Base-by-base conservation (phyloP, 31 red algal genomes). In the Asparagopsis taxiformis region DNA sequence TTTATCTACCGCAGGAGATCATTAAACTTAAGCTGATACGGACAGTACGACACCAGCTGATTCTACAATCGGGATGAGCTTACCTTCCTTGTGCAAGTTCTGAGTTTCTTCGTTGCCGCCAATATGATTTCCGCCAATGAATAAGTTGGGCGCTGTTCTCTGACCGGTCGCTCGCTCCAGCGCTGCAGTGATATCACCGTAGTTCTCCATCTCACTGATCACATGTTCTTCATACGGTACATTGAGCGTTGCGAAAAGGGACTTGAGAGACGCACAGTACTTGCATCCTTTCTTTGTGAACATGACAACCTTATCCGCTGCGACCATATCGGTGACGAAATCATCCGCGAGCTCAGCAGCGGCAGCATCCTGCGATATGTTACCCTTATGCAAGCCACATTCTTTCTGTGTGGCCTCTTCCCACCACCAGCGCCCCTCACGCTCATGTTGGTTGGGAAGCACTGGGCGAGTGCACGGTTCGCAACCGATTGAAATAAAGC, bases 381-480 rank as follows among this genome's bases (percentile, higher is more conserved):
- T 98, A 20, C 85, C 91, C 51, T 79, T 89, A 50, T 98, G 95
- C 57, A 98, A 70, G 37, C 95, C 95, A 36, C 95, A 98, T 61
- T 98, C 95, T 59, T 98, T 98, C 79, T 98, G 86, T 20, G 90
- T 98, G 37, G 91, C 90, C 75, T 98, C 95, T 58, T 98, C 95
- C 91, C 91, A 98, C 95, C 86, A 91, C 95, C 95, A 98, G 43
- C 95, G 82, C 22, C 90, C 95, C 69, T 98, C 95, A 29, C 95
- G 85, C 38, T 98, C 95, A 64, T 98, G 95, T 59, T 98, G 95
- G 56, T 93, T 93, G 11, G 95, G 95, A 32, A 94, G 73, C 15
- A 98, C 85, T 0, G 95, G 78, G 20, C 74, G 29, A 2, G 95
- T 98, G 39, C 95, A 98, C 29, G 95, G 95, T 62, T 98, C 90